A percentile compares a stretch with the other conserved stretches of the same genome.
Evolutionary conservation across 495 filamentous ascomycete genomes (phyloP).

Genomic region (Elaphomyces granulatus): DNA sequence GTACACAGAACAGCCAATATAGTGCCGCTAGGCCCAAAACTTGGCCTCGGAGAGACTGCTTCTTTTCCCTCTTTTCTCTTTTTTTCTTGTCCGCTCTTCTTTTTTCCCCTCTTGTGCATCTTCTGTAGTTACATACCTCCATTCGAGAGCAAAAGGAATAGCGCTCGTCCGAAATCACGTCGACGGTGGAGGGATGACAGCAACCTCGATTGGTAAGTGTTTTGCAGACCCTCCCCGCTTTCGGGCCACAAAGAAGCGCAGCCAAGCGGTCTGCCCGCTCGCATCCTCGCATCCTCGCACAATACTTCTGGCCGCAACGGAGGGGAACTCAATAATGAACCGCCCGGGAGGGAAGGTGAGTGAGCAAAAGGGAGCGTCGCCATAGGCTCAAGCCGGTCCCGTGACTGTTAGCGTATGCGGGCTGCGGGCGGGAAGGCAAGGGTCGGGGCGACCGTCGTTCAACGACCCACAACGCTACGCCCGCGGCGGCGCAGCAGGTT

Average conservation of each 20-base stretch:
- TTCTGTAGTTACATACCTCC: neutral
- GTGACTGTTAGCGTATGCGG: conserved; percentile 29
- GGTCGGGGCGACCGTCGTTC: conserved; percentile 5
- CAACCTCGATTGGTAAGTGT: no score
- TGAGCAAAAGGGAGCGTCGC: neutral
- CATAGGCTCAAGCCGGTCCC: conserved; percentile 13
- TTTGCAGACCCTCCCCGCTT: no score
- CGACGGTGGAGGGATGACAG: no score
- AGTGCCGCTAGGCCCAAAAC: no score
- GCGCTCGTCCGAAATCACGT: conserved; percentile 1
- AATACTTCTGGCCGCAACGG: no score
- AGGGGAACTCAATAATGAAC: no score
- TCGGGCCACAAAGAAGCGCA: no score
- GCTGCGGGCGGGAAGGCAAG: conserved; percentile 9
- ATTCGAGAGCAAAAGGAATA: no score
- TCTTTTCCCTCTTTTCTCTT: neutral
- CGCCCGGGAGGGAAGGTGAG: no score
- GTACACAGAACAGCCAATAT: no score
- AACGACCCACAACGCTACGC: conserved; percentile 6
- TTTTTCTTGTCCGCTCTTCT: neutral
- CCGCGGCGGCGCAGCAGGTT: conserved; percentile 7
- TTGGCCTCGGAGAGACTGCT: no score
- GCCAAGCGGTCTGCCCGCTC: neutral
- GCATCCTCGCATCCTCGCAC: neutral
- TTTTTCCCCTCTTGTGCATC: neutral